A percentile compares a stretch with the other conserved stretches of the same genome.
Conservation (phyloP, 1,139 yeast genomes). For the Arxiozyma heterogenica region DNA sequence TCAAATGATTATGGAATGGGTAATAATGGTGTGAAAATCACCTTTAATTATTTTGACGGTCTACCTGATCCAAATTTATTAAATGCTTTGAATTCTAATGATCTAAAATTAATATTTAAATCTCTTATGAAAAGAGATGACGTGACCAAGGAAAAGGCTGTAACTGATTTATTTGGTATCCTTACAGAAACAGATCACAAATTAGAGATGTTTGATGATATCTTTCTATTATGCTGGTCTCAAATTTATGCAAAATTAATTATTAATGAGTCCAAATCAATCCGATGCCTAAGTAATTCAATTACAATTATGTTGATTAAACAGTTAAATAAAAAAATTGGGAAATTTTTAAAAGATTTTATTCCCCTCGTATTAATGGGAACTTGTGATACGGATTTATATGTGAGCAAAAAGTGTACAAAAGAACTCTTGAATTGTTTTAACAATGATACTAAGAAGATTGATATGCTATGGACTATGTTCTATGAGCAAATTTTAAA, state of each 20-base stretch:
- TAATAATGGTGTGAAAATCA: slow-evolving; percentile 52
- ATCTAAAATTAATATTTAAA: slow-evolving; percentile 58
- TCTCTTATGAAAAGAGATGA: slow-evolving; percentile 69
- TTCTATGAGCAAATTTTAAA: slow-evolving; percentile 37
- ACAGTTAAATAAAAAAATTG: slow-evolving; percentile 47
- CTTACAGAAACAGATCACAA: slow-evolving; percentile 29
- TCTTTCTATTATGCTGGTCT: slow-evolving; percentile 59
- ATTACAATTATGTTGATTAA: slow-evolving; percentile 49
- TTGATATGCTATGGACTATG: slow-evolving; percentile 51
- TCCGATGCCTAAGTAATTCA: slow-evolving; percentile 54
- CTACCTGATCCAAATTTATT: slow-evolving; percentile 56
- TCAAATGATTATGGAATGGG: slow-evolving; percentile 31
- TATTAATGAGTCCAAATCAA: slow-evolving; percentile 57
- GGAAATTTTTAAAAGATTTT: slow-evolving; percentile 59
- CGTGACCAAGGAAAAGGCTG: slow-evolving; percentile 74
- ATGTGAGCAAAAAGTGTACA: slow-evolving; percentile 46
- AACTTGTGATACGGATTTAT: slow-evolving; percentile 55
- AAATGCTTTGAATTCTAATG: slow-evolving; percentile 42
- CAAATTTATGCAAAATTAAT: slow-evolving; percentile 75
- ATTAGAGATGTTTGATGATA: slow-evolving; percentile 36
- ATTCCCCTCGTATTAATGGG: slow-evolving; percentile 71
- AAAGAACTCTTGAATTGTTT: slow-evolving; percentile 46
- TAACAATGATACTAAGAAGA: slow-evolving; percentile 36
- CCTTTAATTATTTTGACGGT: slow-evolving; percentile 69
- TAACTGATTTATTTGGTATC: slow-evolving; percentile 42